These are phyloP conservation scores for Plenodomus tracheiphilus DNA, from an alignment of 2,329 filamentous ascomycete species.

Conservation along the genomic window DNA sequence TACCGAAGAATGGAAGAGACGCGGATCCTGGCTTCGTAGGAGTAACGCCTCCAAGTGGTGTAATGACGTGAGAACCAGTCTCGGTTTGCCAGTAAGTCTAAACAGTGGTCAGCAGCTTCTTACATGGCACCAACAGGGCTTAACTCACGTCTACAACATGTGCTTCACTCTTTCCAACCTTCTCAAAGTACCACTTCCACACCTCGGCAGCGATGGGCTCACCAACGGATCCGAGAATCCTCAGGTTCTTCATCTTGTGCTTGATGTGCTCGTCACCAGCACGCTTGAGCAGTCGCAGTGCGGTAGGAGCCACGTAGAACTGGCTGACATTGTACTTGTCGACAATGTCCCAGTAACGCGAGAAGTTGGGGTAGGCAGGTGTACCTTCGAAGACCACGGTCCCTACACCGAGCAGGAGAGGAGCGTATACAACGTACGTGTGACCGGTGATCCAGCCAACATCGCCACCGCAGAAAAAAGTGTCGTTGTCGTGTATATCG, in stretches of 20 bases:
- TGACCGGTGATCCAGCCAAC: slow-evolving; percentile 99
- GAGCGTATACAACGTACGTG: slow-evolving; percentile 97
- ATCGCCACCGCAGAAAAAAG: slow-evolving; percentile 96
- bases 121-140: not conserved
- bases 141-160: slow-evolving; percentile 88
- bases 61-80: slow-evolving; percentile 95
- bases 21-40: slow-evolving; percentile 96
- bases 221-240: slow-evolving; percentile 91
- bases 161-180: slow-evolving; percentile 88
- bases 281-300: slow-evolving; percentile 89
- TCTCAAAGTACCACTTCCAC: slow-evolving; percentile 99
- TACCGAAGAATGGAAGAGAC: slow-evolving; percentile 96
- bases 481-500: slow-evolving; percentile 91
- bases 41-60: slow-evolving; percentile 87
- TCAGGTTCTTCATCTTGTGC: slow-evolving; percentile 83
- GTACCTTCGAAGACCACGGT: slow-evolving; percentile 98
- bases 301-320: slow-evolving; percentile 97
- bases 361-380: slow-evolving; percentile 96
- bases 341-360: slow-evolving; percentile 98
- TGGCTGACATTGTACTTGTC: slow-evolving; percentile 94
- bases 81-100: slow-evolving; percentile 99
- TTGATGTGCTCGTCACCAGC: slow-evolving; percentile 92
- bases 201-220: slow-evolving; percentile 97
- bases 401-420: slow-evolving; percentile 86
- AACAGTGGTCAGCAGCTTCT: slow-evolving; percentile 20